Evolutionary conservation across 2,329 filamentous ascomycete genomes (phyloP), one percentile per base, ranked within the genome.

Genomic region (Phyllosticta citriasiana): DNA sequence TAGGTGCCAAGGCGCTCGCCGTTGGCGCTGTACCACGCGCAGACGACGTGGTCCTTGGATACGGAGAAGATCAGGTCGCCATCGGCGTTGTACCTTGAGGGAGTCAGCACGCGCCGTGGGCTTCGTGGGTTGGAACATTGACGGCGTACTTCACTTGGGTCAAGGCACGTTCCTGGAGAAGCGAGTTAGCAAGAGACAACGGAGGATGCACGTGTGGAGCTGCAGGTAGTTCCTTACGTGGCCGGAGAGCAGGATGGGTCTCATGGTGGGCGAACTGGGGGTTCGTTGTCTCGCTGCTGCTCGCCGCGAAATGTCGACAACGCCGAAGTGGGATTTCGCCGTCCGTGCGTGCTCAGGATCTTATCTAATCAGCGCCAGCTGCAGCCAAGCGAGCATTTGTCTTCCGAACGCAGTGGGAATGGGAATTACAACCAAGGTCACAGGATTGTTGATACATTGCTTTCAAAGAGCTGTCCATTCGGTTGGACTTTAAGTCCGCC

Each of bases 1-100:
- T 97, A 99, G 70, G 93, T 94, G 72, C 94, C 94, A 71, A 97
- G 84, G 71, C 94, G 89, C 82, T 99, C 94, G 79, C 94, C 94
- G 78, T 99, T 99, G 80, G 95, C 91, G 67, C 91, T 88, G 79
- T 86, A 97, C 94, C 94, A 99, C 67, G 86, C 93, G 82, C 93
- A 96, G 72, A 97, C 91, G 73, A 95, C 85, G 79, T 97, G 93
- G 78, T 97, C 93, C 80, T 97, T 97, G 69, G 91, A 85, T 64
- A 91, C 89, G 66, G 92, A 96, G 82, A 97, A 97, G 74, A 97
- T 87, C 68, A 97, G 84, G 75, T 99, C 94, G 79, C 94, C 94
- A 79, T 99, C 94, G 77, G 86, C 85, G 65, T 74, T 75, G 35
- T 50, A 62, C 30, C 57, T 59, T 52, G 24, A 40, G 59, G 54